Evolutionary conservation across 345 rosid species (phyloP).

Genomic region (Diplotaxis tenuifolia): DNA sequence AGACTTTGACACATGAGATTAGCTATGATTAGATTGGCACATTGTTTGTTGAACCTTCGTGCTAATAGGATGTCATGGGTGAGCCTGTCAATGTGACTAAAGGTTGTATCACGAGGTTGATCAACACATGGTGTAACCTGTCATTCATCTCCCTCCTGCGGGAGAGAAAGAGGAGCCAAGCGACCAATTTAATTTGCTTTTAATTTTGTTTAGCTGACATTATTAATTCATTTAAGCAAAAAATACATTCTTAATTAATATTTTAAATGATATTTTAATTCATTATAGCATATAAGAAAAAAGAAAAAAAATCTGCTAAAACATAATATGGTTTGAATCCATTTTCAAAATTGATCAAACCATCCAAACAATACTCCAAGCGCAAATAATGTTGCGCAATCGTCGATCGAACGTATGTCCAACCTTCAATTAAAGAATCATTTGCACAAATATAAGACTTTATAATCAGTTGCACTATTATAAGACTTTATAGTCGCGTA

Average conservation of each 20-base stretch:
- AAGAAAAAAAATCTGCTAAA: background rate
- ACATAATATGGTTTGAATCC: background rate
- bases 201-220: background rate
- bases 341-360: background rate
- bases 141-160: background rate
- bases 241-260: no score
- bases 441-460: no score
- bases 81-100: background rate
- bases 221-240: no score
- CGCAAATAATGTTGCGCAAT: background rate
- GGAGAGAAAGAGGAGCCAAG: no score
- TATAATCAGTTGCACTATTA: no score
- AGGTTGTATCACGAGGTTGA: no score
- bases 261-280: background rate
- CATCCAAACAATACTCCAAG: background rate
- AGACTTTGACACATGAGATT: no score
- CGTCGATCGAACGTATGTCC: background rate
- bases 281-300: background rate
- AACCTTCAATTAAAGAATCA: background rate
- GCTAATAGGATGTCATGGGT: background rate
- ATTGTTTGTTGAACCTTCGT: background rate
- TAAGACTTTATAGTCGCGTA: background rate
- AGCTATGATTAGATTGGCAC: background rate
- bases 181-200: no score
- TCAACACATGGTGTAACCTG: no score